Percentiles rank a stretch among this genome's conserved stretches.
These are phyloP conservation scores for Pichia inconspicua DNA, from an alignment of 1,139 yeast genomes.

Conservation along the genomic window DNA sequence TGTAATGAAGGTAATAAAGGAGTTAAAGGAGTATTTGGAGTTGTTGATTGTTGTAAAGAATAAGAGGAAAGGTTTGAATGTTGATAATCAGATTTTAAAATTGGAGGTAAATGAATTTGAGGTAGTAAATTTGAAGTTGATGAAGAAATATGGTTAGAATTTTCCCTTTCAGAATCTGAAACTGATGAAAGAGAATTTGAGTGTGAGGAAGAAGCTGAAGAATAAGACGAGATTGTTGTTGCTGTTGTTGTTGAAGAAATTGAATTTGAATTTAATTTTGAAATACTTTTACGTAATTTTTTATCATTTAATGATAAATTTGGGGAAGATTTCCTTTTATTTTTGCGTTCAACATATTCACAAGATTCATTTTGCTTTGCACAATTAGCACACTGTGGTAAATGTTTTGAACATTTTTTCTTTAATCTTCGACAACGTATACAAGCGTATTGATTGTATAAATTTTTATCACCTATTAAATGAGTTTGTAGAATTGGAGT, in stretches of 20 bases:
- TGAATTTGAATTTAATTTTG: too few relatives aligned
- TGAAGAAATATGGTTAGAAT: neutral
- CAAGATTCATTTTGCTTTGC: constrained; percentile 33
- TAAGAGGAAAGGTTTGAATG: constrained; percentile 7
- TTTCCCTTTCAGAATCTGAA: neutral
- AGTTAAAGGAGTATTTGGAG: neutral
- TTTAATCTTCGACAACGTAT: constrained; percentile 38
- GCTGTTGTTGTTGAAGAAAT: neutral
- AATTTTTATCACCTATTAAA: neutral
- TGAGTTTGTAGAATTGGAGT: neutral
- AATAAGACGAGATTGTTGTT: neutral
- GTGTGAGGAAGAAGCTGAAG: neutral
- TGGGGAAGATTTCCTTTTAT: constrained; percentile 23
- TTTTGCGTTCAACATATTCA: constrained; percentile 37
- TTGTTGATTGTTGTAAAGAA: constrained; percentile 10
- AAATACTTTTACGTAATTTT: neutral
- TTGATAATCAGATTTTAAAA: neutral
- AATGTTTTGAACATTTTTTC: constrained; percentile 41
- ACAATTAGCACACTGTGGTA: constrained; percentile 41
- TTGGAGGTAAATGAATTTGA: constrained; percentile 10
- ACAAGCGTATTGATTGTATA: constrained; percentile 31
- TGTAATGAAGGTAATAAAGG: constrained; percentile 5
- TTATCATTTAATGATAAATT: neutral
- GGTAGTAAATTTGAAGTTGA: neutral
- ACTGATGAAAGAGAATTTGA: neutral